Conservation (phyloP, 768 basidiomycete species). For the Leccinum subtestaceum region DNA sequence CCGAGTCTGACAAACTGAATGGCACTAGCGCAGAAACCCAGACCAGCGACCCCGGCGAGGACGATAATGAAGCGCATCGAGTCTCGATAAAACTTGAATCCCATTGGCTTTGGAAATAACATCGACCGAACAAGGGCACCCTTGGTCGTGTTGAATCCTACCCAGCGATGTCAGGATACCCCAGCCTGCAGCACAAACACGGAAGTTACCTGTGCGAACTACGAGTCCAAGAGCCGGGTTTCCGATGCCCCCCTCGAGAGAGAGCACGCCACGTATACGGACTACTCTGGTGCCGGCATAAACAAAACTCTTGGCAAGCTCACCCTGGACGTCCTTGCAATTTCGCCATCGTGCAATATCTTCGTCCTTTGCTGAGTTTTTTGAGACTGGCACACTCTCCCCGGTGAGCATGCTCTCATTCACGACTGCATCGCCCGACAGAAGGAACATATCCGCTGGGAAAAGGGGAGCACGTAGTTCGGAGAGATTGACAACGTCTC, state of each 20-base stretch:
- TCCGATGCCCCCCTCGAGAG: conserved; percentile 48
- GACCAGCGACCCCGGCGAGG: conserved; percentile 82
- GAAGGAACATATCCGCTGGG: conserved; percentile 88
- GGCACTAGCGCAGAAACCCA: conserved; percentile 90
- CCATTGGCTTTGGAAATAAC: conserved; percentile 97
- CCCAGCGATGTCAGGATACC: conserved; percentile 10
- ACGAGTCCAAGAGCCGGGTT: conserved; percentile 78
- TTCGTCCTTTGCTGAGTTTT: conserved; percentile 78
- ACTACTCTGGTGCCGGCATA: conserved; percentile 91
- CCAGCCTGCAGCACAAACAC: background rate
- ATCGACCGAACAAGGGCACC: conserved; percentile 94
- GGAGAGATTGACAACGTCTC: conserved; percentile 90
- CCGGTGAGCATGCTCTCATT: conserved; percentile 99
- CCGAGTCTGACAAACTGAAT: conserved; percentile 90
- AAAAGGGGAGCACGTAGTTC: conserved; percentile 67
- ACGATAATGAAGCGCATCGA: conserved; percentile 90
- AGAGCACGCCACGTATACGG: conserved; percentile 66
- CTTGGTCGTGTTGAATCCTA: conserved; percentile 95
- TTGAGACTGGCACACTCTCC: conserved; percentile 96
- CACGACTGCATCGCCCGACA: conserved; percentile 95
- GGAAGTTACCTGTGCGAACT: conserved; percentile 69
- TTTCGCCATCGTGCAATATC: conserved; percentile 71
- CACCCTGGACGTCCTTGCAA: conserved; percentile 52
- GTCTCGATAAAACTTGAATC: conserved; percentile 97
- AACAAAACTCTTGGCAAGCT: conserved; percentile 78